phyloP scores from a whole-genome alignment of 2,329 filamentous ascomycete genomes.

The Penicillium corylophilum region DNA sequence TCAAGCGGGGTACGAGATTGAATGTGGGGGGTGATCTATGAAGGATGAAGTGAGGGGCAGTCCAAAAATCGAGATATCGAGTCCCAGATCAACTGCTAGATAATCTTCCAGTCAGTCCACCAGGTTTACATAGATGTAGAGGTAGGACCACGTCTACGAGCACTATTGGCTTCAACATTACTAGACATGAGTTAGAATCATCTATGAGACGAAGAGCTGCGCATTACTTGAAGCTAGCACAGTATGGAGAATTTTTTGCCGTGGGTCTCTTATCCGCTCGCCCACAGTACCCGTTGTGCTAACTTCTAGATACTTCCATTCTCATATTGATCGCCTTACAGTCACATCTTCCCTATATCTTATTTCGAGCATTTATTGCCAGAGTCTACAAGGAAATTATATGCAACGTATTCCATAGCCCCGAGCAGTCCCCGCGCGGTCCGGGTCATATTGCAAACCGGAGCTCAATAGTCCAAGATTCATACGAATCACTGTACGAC shows the following conservation, averaged over 20 bases:
- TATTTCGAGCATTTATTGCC: not conserved
- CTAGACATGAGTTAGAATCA: not conserved
- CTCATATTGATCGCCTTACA: not conserved
- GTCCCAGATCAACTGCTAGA: not conserved
- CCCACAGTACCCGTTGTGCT: not conserved
- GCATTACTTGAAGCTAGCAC: not conserved
- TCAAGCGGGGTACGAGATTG: not conserved
- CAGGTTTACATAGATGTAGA: too few relatives aligned
- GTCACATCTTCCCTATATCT: not conserved
- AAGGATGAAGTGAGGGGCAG: not conserved
- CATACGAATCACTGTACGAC: constrained; percentile 1
- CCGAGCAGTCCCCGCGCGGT: not conserved
- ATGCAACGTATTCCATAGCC: not conserved
- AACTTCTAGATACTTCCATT: not conserved
- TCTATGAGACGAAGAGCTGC: not conserved
- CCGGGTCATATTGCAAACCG: constrained; percentile 1
- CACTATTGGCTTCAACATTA: not conserved
- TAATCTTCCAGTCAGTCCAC: not conserved
- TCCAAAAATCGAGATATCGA: not conserved
- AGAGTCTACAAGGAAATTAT: not conserved
- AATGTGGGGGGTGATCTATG: not conserved
- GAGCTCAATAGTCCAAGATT: not conserved
- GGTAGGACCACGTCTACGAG: not conserved
- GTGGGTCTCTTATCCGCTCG: not conserved
- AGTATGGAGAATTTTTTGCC: not conserved